Conservation (phyloP, 768 basidiomycete species). For the Amanita jacksonii region DNA sequence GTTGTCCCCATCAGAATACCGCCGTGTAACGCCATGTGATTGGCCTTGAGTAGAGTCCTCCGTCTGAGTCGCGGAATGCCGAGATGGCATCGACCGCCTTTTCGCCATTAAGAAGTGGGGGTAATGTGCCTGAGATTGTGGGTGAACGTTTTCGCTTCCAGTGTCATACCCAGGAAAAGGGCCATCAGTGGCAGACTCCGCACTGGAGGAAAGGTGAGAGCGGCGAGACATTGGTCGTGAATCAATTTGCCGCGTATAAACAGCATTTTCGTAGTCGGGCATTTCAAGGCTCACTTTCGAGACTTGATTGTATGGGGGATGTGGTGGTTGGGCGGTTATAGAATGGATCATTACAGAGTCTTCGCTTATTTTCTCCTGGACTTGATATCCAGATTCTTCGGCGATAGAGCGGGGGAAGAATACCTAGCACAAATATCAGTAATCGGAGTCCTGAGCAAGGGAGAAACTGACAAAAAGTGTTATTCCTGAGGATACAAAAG, state of each 20-base stretch:
- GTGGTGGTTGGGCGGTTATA: constrained; percentile 1
- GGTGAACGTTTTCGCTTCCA: constrained; percentile 23
- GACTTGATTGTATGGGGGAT: constrained; percentile 1
- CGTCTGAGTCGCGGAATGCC: constrained; percentile 14
- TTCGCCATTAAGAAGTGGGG: constrained; percentile 12
- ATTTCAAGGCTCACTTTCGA: constrained; percentile 2
- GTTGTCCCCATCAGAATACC: constrained; percentile 23
- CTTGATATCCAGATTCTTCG: constrained; percentile 52
- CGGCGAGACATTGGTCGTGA: background rate
- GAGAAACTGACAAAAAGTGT: constrained; percentile 55
- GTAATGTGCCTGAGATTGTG: constrained; percentile 17
- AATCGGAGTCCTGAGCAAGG: background rate
- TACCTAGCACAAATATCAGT: constrained; percentile 30
- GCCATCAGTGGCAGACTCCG: background rate
- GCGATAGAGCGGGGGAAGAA: constrained; percentile 74
- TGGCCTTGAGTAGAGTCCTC: constrained; percentile 19
- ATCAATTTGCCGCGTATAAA: background rate
- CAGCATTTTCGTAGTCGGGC: background rate
- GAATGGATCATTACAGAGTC: constrained; percentile 17
- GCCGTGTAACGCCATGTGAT: constrained; percentile 18
- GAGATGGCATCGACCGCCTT: constrained; percentile 9
- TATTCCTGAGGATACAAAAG: constrained; percentile 71
- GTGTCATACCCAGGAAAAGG: constrained; percentile 30
- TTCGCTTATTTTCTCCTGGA: constrained; percentile 24
- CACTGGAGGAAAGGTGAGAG: background rate